These are phyloP conservation scores for Chlorella sorokiniana DNA, from an alignment of 139 green algal genomes.

Conservation along the genomic window DNA sequence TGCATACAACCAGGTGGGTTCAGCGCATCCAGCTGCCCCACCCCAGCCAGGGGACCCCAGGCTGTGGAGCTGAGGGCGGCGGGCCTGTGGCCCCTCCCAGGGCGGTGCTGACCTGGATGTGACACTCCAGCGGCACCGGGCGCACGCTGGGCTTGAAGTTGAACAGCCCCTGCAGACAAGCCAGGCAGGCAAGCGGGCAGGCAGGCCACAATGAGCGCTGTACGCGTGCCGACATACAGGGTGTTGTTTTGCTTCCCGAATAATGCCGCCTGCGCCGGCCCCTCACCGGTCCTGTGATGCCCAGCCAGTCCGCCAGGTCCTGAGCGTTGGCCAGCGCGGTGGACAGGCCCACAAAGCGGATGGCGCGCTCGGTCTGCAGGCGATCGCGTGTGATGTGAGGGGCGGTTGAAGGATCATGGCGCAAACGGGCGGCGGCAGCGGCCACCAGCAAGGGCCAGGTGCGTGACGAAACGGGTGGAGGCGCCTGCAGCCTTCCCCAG, in stretches of 20 bases:
- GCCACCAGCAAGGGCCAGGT: background rate
- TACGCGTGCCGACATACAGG: background rate
- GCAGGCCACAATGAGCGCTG: background rate
- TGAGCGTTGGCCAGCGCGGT: slow-evolving; percentile 95
- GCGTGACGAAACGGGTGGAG: background rate
- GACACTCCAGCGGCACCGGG: slow-evolving; percentile 92
- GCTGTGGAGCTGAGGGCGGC: no score
- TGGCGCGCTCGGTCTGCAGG: slow-evolving; percentile 53
- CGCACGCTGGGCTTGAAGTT: slow-evolving; percentile 97
- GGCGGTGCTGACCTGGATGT: slow-evolving; percentile 83
- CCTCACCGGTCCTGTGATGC: slow-evolving; percentile 61
- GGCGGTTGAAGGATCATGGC: background rate
- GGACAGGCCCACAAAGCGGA: slow-evolving; percentile 94
- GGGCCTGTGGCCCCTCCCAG: background rate
- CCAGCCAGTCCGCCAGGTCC: slow-evolving; percentile 96
- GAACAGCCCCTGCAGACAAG: slow-evolving; percentile 80
- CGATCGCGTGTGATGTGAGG: background rate
- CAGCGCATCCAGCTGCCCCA: no score
- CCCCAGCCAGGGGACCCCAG: no score
- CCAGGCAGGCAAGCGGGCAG: background rate
- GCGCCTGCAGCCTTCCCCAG: background rate
- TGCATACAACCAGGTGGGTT: background rate
- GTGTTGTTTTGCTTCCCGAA: background rate
- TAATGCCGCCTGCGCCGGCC: background rate
- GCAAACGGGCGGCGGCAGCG: background rate